Base-by-base conservation (phyloP, 1,284 basidiomycete genomes). In the Apiotrichum sp. region DNA sequence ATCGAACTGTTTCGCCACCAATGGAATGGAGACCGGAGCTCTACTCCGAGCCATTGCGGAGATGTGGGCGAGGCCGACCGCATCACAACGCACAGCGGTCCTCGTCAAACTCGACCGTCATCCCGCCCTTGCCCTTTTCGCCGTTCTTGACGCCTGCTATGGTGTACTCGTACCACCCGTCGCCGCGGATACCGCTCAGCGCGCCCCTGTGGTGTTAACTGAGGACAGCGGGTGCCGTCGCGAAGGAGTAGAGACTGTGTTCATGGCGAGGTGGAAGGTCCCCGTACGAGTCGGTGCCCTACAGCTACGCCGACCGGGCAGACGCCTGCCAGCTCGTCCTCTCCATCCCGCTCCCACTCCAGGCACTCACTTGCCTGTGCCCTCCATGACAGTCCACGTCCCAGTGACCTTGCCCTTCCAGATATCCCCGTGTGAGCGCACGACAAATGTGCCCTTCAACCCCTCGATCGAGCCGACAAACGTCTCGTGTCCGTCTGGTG, bases 91-190 rank as follows among this genome's bases (percentile, higher is more conserved):
- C 36, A 38, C 7, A n/a, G 35, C 39, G 22, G 47, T 48, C 47
- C 35, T 48, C 47, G 35, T 48, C 47, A 48, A 48, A 48, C 22
- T 48, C 47, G 34, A 48, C 16, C n/a, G 14, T 31, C 35, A 48
- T 36, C 4, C 35, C 47, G 8, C 47, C 47, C 14, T 48, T 48
- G 16, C 47, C 47, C 7, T 31, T 22, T 8, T 8, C 35, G 10
- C 34, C 22, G 7, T 4, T 9, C n/a, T 2, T 3, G 1, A 16
- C 47, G 35, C 22, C 35, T 4, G 5, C 33, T n/a, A 39, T 6
- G 9, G 5, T 29, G 47, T 48, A 48, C 4, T 39, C 35, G 35
- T 39, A 48, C 47, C 47, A 48, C 2, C 47, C 47, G 13, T 7
- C 8, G 22, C 47, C 47, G 9, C 47, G 47, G 35, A 48, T 48